These are phyloP conservation scores for Pisolithus microcarpus DNA, from an alignment of 768 basidiomycete species.

Conservation along the genomic window DNA sequence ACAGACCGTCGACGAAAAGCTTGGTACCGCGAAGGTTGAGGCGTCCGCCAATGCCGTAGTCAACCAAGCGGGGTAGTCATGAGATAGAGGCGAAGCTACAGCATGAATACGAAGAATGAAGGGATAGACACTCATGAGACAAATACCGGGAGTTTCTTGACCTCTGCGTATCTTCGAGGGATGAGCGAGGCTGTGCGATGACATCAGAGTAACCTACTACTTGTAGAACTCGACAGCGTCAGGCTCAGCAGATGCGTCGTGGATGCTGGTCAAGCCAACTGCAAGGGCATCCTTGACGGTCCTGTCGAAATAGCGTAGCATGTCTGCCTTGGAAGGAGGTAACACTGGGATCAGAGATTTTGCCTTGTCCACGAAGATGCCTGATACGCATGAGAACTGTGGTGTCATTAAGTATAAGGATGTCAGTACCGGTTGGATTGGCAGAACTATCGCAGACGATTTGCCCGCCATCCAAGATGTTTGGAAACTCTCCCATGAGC, in stretches of 20 bases:
- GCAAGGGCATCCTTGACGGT: constrained; percentile 65
- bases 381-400: constrained; percentile 21
- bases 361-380: constrained; percentile 84
- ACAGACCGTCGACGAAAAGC: constrained; percentile 67
- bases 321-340: constrained; percentile 46
- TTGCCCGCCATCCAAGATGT: constrained; percentile 61
- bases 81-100: too few relatives aligned
- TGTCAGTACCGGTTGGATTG: constrained; percentile 54
- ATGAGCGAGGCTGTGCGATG: too few relatives aligned
- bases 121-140: too few relatives aligned
- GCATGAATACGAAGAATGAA: too few relatives aligned
- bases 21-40: constrained; percentile 56
- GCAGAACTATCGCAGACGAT: constrained; percentile 59
- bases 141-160: too few relatives aligned
- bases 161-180: too few relatives aligned
- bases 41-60: constrained; percentile 48
- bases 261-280: constrained; percentile 81
- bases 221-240: constrained; percentile 43
- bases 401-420: not conserved
- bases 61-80: too few relatives aligned
- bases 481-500: constrained; percentile 53
- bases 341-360: constrained; percentile 44
- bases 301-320: constrained; percentile 54
- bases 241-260: constrained; percentile 62
- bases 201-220: too few relatives aligned